Percentiles rank a stretch among this genome's conserved stretches.
Conservation (phyloP, 495 filamentous ascomycete genomes). For the Bathelium albidoporum region DNA sequence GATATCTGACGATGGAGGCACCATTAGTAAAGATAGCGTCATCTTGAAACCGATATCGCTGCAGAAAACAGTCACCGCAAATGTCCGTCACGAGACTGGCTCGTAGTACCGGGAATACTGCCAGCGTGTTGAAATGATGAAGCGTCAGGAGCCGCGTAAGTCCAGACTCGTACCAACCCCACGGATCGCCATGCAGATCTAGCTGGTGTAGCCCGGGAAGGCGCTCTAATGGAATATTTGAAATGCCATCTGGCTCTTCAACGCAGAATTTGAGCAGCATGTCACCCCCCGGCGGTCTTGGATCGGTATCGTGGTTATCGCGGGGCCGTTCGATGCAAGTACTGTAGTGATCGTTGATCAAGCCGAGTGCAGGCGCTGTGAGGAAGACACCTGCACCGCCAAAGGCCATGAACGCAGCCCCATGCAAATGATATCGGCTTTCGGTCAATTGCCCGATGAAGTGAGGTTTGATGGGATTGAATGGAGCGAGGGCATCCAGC, state of each 20-base stretch:
- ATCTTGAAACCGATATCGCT: constrained; percentile 11
- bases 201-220: constrained; percentile 10
- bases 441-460: constrained; percentile 11
- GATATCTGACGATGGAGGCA: constrained; percentile 7
- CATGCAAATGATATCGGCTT: constrained; percentile 2
- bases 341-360: neutral
- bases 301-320: neutral
- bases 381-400: constrained; percentile 13
- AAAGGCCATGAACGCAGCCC: constrained; percentile 11
- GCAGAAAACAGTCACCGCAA: constrained; percentile 8
- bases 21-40: constrained; percentile 10
- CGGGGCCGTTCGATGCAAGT: constrained; percentile 1
- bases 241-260: constrained; percentile 8
- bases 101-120: neutral
- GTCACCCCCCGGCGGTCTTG: neutral
- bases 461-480: neutral
- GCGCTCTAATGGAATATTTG: constrained; percentile 5
- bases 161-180: constrained; percentile 13
- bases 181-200: constrained; percentile 10
- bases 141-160: constrained; percentile 1
- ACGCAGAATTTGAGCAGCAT: constrained; percentile 8
- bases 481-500: neutral
- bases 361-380: constrained; percentile 1
- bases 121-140: constrained; percentile 11
- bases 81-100: constrained; percentile 4